Conservation (phyloP, 495 filamentous ascomycete species). For the Penicillium lagena region DNA sequence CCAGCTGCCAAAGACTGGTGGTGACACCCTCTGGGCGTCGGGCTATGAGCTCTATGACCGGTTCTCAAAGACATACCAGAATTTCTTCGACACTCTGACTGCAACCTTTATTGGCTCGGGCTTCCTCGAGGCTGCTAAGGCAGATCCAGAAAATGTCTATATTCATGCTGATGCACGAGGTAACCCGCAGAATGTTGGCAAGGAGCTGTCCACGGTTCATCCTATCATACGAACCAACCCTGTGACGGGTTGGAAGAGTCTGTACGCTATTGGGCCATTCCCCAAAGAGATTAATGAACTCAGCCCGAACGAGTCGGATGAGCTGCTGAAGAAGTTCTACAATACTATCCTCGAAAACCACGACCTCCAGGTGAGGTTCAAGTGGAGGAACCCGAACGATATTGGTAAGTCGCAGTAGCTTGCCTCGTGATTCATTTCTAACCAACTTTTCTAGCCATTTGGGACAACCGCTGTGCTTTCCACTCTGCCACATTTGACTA, state of each 20-base stretch:
- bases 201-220: conserved; percentile 54
- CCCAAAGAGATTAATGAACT: conserved; percentile 57
- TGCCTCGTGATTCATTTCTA: too few species aligned
- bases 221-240: conserved; percentile 70
- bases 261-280: conserved; percentile 62
- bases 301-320: conserved; percentile 25
- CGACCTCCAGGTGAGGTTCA: conserved; percentile 64
- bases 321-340: conserved; percentile 28
- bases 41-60: conserved; percentile 55
- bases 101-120: conserved; percentile 50
- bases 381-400: conserved; percentile 53
- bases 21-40: conserved; percentile 49
- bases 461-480: conserved; percentile 61
- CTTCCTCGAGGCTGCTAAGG: conserved; percentile 45
- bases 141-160: conserved; percentile 34
- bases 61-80: conserved; percentile 53
- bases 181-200: conserved; percentile 57
- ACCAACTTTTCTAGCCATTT: conserved; percentile 41
- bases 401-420: conserved; percentile 23
- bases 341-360: conserved; percentile 65
- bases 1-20: conserved; percentile 64
- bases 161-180: conserved; percentile 51
- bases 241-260: conserved; percentile 70
- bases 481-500: conserved; percentile 60
- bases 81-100: conserved; percentile 61